phyloP scores from a whole-genome alignment of 2,329 filamentous ascomycete species.

The Thelonectria discophora region DNA sequence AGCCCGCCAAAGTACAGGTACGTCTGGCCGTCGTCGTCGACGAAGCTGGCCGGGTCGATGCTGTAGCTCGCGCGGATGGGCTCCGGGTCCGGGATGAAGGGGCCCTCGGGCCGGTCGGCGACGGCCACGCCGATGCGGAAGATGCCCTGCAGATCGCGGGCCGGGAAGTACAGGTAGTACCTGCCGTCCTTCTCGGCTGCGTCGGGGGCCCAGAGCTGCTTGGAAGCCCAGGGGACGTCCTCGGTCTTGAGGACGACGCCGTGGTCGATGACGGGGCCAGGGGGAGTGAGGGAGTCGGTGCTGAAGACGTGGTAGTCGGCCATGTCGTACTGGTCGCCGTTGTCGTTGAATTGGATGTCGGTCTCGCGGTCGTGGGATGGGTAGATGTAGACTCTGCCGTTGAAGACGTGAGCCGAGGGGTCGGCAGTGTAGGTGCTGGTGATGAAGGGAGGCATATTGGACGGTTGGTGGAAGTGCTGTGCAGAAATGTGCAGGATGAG shows the following conservation, averaged over 20 bases:
- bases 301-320: slow-evolving; percentile 83
- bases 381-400: slow-evolving; percentile 79
- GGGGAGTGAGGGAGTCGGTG: slow-evolving; percentile 58
- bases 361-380: slow-evolving; percentile 83
- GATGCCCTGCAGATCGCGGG: slow-evolving; percentile 72
- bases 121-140: slow-evolving; percentile 81
- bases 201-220: slow-evolving; percentile 85
- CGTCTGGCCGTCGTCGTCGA: slow-evolving; percentile 61
- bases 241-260: slow-evolving; percentile 71
- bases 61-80: slow-evolving; percentile 76
- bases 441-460: slow-evolving; percentile 66
- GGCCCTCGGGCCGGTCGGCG: slow-evolving; percentile 70
- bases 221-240: slow-evolving; percentile 79
- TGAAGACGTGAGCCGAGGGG: slow-evolving; percentile 82
- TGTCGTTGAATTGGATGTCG: slow-evolving; percentile 79
- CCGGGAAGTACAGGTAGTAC: slow-evolving; percentile 82
- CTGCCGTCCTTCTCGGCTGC: slow-evolving; percentile 72
- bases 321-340: slow-evolving; percentile 89
- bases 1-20: slow-evolving; percentile 77
- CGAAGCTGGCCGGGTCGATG: slow-evolving; percentile 80
- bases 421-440: slow-evolving; percentile 82
- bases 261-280: slow-evolving; percentile 74
- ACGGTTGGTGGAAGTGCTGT: neutral
- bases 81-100: slow-evolving; percentile 71
- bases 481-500: neutral